Conservation (phyloP, 805 yeast genomes). For the Kodamaea restingae region DNA sequence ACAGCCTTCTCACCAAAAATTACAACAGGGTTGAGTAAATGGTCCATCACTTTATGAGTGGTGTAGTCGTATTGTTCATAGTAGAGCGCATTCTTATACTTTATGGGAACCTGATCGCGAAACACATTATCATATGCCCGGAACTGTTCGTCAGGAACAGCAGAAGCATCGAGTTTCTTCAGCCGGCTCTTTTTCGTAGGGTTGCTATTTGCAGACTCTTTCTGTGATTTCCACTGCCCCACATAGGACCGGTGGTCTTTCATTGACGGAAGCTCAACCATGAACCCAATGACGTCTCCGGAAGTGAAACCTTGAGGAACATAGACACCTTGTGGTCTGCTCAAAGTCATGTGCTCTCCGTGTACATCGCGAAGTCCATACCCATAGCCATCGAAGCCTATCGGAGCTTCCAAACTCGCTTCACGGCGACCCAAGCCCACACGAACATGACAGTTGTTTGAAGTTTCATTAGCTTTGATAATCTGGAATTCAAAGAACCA, state of each 20-base stretch:
- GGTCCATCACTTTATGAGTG: conserved; percentile 66
- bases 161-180: conserved; percentile 2
- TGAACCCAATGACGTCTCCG: conserved; percentile 83
- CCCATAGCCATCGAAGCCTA: conserved; percentile 92
- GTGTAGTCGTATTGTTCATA: conserved; percentile 85
- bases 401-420: conserved; percentile 89
- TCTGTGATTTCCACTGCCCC: conserved; percentile 25
- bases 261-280: conserved; percentile 62
- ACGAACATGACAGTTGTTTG: conserved; percentile 56
- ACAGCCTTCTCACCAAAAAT: conserved; percentile 67
- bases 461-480: conserved; percentile 32
- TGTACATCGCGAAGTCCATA: conserved; percentile 81
- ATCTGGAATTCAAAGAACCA: conserved; percentile 79
- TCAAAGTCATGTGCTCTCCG: conserved; percentile 72
- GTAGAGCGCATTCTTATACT: conserved; percentile 69
- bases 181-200: conserved; percentile 6
- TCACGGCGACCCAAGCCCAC: conserved; percentile 83
- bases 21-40: conserved; percentile 65
- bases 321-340: conserved; percentile 54
- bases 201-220: conserved; percentile 17
- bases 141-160: conserved; percentile 10
- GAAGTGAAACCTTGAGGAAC: conserved; percentile 44
- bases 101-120: conserved; percentile 85
- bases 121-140: conserved; percentile 41
- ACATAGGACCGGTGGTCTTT: conserved; percentile 35